These are phyloP conservation scores for Hemileccinum impolitum DNA, from an alignment of 768 basidiomycete genomes.

Conservation along the genomic window DNA sequence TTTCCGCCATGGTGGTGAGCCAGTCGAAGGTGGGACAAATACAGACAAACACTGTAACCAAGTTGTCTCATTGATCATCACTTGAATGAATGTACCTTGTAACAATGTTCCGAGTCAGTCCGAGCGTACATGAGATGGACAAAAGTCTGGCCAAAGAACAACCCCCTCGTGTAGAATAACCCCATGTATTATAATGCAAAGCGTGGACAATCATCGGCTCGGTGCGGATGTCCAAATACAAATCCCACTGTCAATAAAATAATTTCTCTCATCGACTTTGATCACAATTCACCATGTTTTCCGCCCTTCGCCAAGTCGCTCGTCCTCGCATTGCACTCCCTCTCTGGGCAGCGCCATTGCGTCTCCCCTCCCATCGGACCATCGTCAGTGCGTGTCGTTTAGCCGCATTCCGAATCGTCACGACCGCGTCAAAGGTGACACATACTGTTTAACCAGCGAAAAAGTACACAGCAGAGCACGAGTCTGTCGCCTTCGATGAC, in stretches of 20 bases:
- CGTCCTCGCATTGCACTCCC: conserved; percentile 12
- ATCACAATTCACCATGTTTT: conserved; percentile 17
- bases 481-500: conserved; percentile 79
- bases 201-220: conserved; percentile 19
- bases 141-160: too few species aligned
- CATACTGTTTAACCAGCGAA: conserved; percentile 46
- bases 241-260: neutral
- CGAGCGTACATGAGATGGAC: too few species aligned
- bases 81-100: too few species aligned
- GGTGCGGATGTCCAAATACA: conserved; percentile 21
- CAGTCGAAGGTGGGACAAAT: conserved; percentile 13
- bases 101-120: neutral
- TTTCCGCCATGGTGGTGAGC: conserved; percentile 32
- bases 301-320: conserved; percentile 7
- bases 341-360: conserved; percentile 1
- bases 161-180: too few species aligned
- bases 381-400: conserved; percentile 22
- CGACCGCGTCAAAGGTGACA: neutral
- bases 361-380: conserved; percentile 16
- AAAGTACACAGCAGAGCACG: conserved; percentile 85
- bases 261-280: neutral
- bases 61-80: too few species aligned
- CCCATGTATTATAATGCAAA: too few species aligned
- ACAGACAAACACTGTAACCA: conserved; percentile 8
- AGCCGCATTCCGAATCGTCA: neutral